These are phyloP conservation scores for Reutealis trisperma DNA, from an alignment of 345 rosid species.

Conservation along the genomic window DNA sequence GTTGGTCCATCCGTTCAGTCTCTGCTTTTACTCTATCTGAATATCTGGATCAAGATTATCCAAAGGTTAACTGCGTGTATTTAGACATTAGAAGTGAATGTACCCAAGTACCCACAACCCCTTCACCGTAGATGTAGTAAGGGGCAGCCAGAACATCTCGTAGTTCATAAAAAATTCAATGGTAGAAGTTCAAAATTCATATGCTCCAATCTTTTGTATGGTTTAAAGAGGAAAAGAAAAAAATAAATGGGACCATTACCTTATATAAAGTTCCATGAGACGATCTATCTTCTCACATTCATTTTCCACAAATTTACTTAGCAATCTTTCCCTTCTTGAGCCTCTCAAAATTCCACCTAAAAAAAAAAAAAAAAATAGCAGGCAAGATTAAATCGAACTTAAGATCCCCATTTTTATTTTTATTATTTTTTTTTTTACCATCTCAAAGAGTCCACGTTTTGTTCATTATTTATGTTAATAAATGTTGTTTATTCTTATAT, in stretches of 20 bases:
- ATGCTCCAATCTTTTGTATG: background rate
- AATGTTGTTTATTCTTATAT: too few relatives aligned
- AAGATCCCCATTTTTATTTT: background rate
- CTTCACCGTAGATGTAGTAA: background rate
- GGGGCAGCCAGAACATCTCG: background rate
- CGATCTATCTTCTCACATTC: constrained; percentile 98
- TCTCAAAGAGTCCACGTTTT: too few relatives aligned
- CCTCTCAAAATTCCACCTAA: constrained; percentile 92
- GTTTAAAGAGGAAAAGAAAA: constrained; percentile 8
- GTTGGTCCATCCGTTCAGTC: constrained; percentile 63
- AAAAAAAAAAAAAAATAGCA: constrained; percentile 18
- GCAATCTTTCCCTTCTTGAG: constrained; percentile 82
- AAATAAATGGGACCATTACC: constrained; percentile 40
- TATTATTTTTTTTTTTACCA: too few relatives aligned
- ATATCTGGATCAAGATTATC: constrained; percentile 51
- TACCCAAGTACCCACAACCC: background rate
- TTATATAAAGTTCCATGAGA: constrained; percentile 84
- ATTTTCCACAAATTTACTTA: constrained; percentile 89
- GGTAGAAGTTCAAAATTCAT: constrained; percentile 1
- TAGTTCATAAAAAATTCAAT: background rate
- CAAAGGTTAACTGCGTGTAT: background rate
- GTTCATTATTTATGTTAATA: too few relatives aligned
- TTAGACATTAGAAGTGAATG: background rate
- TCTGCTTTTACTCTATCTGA: constrained; percentile 80
- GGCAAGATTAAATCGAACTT: background rate